These are phyloP conservation scores for Heliamphora exappendiculata DNA, from an alignment of 148 eudicot species.

Conservation along the genomic window DNA sequence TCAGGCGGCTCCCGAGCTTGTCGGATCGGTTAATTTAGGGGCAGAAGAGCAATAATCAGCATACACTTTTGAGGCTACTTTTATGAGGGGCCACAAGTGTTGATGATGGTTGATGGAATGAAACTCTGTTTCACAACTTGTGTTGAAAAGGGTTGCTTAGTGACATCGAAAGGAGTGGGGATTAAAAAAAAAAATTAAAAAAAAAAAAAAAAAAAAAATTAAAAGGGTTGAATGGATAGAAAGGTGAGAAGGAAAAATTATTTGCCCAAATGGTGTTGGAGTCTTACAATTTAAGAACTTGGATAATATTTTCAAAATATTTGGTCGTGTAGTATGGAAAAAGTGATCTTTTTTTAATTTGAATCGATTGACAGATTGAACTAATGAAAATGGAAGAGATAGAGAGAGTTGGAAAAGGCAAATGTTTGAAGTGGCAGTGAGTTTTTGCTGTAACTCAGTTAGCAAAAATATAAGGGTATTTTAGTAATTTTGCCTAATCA, in stretches of 20 bases:
- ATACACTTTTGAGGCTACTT: constrained; percentile 9
- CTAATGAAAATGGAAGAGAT: constrained; percentile 13
- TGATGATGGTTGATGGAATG: constrained; percentile 5
- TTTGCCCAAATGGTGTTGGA: no score
- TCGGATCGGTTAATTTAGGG: constrained; percentile 73
- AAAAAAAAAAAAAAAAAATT: no score
- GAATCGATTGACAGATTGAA: constrained; percentile 26
- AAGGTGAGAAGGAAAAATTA: neutral
- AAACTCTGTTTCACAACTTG: constrained; percentile 9
- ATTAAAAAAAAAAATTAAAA: no score
- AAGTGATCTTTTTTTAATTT: constrained; percentile 27
- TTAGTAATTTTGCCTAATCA: neutral
- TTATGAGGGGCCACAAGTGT: constrained; percentile 13
- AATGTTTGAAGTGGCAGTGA: constrained; percentile 14
- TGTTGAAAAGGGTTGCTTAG: constrained; percentile 11
- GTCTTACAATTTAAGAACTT: no score
- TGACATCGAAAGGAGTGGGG: constrained; percentile 23
- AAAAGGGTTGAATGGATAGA: no score
- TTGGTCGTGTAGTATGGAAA: no score
- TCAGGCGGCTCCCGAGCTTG: constrained; percentile 83
- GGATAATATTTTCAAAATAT: no score
- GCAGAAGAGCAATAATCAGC: neutral
- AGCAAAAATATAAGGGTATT: constrained; percentile 12
- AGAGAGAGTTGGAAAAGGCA: constrained; percentile 11
- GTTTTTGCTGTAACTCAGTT: constrained; percentile 23